Evolutionary conservation across 2,329 filamentous ascomycete genomes (phyloP), one percentile per base, ranked within the genome.

Genomic region (Stagonosporopsis tanaceti): DNA sequence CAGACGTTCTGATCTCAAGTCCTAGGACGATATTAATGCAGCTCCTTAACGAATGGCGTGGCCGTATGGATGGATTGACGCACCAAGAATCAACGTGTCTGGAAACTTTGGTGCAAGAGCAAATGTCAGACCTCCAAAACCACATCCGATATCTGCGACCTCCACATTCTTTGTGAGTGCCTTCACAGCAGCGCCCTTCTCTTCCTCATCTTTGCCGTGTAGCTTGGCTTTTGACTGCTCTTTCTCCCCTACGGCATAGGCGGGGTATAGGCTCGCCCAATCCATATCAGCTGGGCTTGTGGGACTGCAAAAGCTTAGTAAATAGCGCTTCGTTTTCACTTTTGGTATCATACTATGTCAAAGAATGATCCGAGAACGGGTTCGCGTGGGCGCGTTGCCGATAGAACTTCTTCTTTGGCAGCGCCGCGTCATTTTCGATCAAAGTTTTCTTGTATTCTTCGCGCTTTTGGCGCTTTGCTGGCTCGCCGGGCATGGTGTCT

Each of bases 301-400:
- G 8, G 95, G 95, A 73, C 94, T 97, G 53, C 45, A 53, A 17
- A 22, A 14, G 63, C 9, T 68, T 52, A 71, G 72, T 53, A 61
- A 34, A 6, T 24, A 15, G 47, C 4, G 20, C 20, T 20, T 20
- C 20, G 20, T 20, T 20, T 20, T 20, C 20, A 20, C 20, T 20
- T 20, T 20, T 20, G 20, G 20, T 20, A 20, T 20, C 20, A 20
- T 20, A 96, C 95, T 99, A 99, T 70, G 85, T 84, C 74, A 99
- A 82, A 56, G 86, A 82, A 81, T 99, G 95, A 72, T 99, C 95
- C 2, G 94, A 97, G 79, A 99, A 99, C 6, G 94, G 93, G 80
- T 99, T 99, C 62, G 95, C 95, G 80, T 99, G 95, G 35, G 95
- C 95, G 76, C 95, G 87, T 78, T 99, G 95, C 53, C 95, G 87